These are phyloP conservation scores for Umbilicus rupestris DNA, from an alignment of 164 flowering plant species.

Conservation along the genomic window DNA sequence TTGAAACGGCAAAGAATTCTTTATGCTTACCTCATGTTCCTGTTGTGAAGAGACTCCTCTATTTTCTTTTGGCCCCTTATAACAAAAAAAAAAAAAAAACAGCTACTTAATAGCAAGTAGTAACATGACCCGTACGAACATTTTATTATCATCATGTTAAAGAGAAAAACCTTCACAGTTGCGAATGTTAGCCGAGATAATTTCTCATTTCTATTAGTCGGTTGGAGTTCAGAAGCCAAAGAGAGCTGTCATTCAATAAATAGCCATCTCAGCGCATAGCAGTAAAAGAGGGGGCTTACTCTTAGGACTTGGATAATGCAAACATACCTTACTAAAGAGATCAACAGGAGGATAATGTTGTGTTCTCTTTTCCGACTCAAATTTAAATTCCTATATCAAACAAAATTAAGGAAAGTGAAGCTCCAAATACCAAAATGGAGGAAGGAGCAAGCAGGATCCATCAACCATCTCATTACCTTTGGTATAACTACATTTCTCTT, in stretches of 20 bases:
- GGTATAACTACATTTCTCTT: constrained; percentile 63
- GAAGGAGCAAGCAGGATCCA: background rate
- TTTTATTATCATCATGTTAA: background rate
- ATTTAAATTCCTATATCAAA: constrained; percentile 53
- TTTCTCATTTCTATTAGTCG: constrained; percentile 30
- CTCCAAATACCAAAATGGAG: background rate
- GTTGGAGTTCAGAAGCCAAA: constrained; percentile 45
- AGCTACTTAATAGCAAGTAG: background rate
- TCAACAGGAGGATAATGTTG: constrained; percentile 59
- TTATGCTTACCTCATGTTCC: constrained; percentile 31
- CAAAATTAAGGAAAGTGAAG: constrained; percentile 6
- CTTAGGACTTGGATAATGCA: background rate
- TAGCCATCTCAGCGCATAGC: background rate
- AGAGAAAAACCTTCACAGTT: constrained; percentile 38
- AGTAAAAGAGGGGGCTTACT: background rate
- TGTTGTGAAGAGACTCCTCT: constrained; percentile 28
- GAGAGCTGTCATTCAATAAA: constrained; percentile 41
- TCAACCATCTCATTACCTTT: constrained; percentile 32
- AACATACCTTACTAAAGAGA: constrained; percentile 67
- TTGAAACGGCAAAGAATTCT: background rate
- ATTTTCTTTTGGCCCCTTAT: constrained; percentile 79
- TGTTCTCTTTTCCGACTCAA: constrained; percentile 49
- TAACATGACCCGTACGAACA: background rate
- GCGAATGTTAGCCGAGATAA: constrained; percentile 16
- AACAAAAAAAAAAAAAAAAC: constrained; percentile 19